Percentiles rank a stretch among this genome's conserved stretches.
Conservation (phyloP, 1,139 yeast genomes). For the Candida buenavistaensis region DNA sequence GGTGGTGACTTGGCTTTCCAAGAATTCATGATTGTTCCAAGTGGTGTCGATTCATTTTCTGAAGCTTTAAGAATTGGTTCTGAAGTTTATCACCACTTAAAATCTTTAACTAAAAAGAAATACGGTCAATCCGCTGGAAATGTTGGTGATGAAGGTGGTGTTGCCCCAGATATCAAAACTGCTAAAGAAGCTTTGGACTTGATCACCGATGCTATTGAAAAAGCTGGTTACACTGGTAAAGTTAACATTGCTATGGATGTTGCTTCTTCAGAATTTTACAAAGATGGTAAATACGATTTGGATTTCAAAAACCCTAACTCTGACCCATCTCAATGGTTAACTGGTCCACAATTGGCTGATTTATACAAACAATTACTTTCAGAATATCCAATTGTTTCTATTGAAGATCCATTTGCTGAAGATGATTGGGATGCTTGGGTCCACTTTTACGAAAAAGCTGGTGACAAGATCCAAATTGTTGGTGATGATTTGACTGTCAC, state of each 20-base stretch:
- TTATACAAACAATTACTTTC: constrained; percentile 74
- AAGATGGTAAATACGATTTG: constrained; percentile 92
- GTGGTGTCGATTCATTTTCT: constrained; percentile 80
- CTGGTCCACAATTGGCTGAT: constrained; percentile 82
- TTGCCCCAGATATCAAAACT: constrained; percentile 92
- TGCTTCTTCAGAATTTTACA: constrained; percentile 95
- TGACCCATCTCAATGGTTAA: constrained; percentile 83
- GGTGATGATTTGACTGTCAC: constrained; percentile 98
- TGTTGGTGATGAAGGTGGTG: constrained; percentile 99
- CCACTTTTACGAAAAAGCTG: constrained; percentile 71
- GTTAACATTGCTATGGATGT: constrained; percentile 90
- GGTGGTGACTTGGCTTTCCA: constrained; percentile 98
- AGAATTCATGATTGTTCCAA: constrained; percentile 98
- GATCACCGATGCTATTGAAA: constrained; percentile 80
- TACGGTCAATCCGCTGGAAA: constrained; percentile 98
- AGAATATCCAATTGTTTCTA: constrained; percentile 94
- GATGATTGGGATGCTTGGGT: constrained; percentile 99
- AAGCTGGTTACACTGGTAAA: constrained; percentile 91
- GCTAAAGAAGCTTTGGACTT: constrained; percentile 96
- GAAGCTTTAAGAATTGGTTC: constrained; percentile 95
- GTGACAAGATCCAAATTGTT: constrained; percentile 78
- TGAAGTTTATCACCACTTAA: constrained; percentile 94
- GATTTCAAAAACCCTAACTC: constrained; percentile 96
- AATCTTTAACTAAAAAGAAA: constrained; percentile 83
- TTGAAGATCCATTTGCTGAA: constrained; percentile 98